Evolutionary conservation across 2,329 filamentous ascomycete genomes (phyloP), one percentile per base, ranked within the genome.

Genomic region (Verticillium zaregamsianum): DNA sequence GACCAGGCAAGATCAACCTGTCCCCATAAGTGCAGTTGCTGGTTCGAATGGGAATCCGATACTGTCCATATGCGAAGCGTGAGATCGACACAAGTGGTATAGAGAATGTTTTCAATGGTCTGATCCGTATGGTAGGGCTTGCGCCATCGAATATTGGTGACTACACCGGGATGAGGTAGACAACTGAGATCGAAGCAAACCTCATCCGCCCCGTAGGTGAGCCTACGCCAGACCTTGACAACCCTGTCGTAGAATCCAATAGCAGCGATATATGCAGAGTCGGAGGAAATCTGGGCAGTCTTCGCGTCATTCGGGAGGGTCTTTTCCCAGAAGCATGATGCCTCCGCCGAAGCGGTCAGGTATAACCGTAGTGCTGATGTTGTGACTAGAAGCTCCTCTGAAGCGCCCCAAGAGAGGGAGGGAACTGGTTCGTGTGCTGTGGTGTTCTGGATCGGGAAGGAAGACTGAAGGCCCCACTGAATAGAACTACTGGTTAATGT

Each of bases 121-220:
- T 96, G 91, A 39, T 94, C 91, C 15, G 86, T 78, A 70, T 95
- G 87, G 64, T 86, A 86, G 6, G 92, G 91, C 64, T 86, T 86
- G 56, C 92, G 88, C 96, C 96, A 99, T 72, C 94, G 89, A 63
- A 97, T 77, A 63, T 86, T 87, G 3, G 91, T 94, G n/a, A 99
- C 87, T 1, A 89, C 77, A 31, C 85, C 82, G 1, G 92, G 91
- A 72, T 99, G 95, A n/a, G 88, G 82, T 2, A 99, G 86, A 74
- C 98, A 98, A 32, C 89, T 88, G 69, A 96, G 89, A 69, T 98
- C 94, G 75, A 98, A 98, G 61, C 90, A 85, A 45, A 92, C 90
- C 67, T 96, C 90, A 62, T 92, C 89, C 1, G 87, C 84, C 15
- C 92, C 92, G 71, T 94, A 97, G 9, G 90, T 90, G 28, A 96